Evolutionary conservation across 257 asterid species (phyloP).

Genomic region (Lavandula angustifolia): DNA sequence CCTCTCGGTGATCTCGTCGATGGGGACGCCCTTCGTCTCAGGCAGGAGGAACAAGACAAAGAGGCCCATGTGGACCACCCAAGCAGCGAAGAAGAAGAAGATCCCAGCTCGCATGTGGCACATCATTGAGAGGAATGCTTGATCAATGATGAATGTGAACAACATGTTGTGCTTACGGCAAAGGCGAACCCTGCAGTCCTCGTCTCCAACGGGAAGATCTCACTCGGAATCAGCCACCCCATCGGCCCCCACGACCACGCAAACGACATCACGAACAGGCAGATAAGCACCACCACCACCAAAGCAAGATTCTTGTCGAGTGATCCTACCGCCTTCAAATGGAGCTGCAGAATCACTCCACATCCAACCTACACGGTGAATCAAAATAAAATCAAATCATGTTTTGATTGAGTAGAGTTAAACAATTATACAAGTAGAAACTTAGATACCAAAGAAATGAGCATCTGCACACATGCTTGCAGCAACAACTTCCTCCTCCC

Average conservation of each 20-base stretch:
- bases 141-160: constrained; percentile 50
- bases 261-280: constrained; percentile 65
- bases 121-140: constrained; percentile 49
- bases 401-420: background rate
- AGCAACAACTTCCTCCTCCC: constrained; percentile 77
- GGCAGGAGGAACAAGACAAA: constrained; percentile 47
- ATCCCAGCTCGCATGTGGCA: constrained; percentile 46
- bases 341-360: constrained; percentile 41
- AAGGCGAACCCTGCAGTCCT: constrained; percentile 71
- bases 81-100: constrained; percentile 53
- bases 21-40: constrained; percentile 52
- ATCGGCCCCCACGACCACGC: constrained; percentile 93
- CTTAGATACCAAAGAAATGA: constrained; percentile 44
- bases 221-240: constrained; percentile 77
- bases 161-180: constrained; percentile 67
- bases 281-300: constrained; percentile 55
- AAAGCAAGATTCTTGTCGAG: constrained; percentile 38
- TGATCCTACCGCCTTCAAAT: constrained; percentile 47
- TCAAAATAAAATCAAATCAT: background rate
- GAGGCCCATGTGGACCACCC: constrained; percentile 48
- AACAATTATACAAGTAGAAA: background rate
- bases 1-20: constrained; percentile 39
- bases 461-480: constrained; percentile 70
- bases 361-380: constrained; percentile 45
- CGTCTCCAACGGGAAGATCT: constrained; percentile 68